phyloP scores from a whole-genome alignment of 805 yeast genomes.

The Wilhelminamyces savonicus region DNA sequence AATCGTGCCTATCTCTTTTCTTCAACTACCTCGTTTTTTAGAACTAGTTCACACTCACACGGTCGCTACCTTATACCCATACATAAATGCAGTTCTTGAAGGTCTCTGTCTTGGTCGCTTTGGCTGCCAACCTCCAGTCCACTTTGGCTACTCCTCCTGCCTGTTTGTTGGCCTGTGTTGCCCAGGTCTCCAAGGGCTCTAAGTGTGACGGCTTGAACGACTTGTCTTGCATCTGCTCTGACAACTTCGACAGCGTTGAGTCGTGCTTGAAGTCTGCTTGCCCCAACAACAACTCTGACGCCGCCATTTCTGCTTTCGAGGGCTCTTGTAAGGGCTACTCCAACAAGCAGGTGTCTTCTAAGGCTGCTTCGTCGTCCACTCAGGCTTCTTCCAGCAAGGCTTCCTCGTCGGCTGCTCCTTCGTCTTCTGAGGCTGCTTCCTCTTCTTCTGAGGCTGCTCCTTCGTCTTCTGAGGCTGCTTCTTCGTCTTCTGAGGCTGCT shows the following conservation, averaged over 20 bases:
- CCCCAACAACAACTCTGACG: conserved; percentile 53
- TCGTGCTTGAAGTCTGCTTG: conserved; percentile 63
- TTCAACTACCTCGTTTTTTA: no score
- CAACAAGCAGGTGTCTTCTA: conserved; percentile 16
- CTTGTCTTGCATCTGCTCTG: conserved; percentile 62
- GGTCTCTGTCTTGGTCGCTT: conserved; percentile 13
- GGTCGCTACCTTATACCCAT: no score
- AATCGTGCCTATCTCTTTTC: no score
- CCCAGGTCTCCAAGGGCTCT: conserved; percentile 55
- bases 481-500: conserved; percentile 8
- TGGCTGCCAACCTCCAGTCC: conserved; percentile 37
- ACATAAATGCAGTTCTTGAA: no score
- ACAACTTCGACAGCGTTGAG: conserved; percentile 46
- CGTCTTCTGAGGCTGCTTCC: conserved; percentile 10
- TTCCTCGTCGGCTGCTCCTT: conserved; percentile 8
- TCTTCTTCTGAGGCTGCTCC: conserved; percentile 11
- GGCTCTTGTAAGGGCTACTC: conserved; percentile 44
- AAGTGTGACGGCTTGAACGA: conserved; percentile 56
- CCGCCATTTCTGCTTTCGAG: conserved; percentile 57
- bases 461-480: conserved; percentile 6
- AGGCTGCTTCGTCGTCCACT: conserved; percentile 19
- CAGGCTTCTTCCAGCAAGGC: conserved; percentile 1
- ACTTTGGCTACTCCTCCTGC: conserved; percentile 82
- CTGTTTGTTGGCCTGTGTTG: conserved; percentile 83
- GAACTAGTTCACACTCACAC: no score